Conservation (phyloP, 1,139 yeast genomes). For the Magnusiomyces clavatus region DNA sequence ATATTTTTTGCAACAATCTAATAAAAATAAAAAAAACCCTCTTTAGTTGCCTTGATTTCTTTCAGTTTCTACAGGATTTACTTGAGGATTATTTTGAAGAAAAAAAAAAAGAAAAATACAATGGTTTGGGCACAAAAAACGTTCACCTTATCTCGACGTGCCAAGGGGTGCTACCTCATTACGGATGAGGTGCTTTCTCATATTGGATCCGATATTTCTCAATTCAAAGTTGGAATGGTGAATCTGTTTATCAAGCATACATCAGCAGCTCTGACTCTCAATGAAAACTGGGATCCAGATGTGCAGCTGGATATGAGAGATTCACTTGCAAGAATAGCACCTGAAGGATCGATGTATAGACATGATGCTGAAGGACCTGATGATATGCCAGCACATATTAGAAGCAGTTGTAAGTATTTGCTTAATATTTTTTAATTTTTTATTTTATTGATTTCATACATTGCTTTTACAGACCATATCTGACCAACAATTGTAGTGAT, state of each 20-base stretch:
- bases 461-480: slow-evolving; percentile 8
- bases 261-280: slow-evolving; percentile 65
- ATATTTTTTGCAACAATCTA: neutral
- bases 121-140: slow-evolving; percentile 37
- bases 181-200: slow-evolving; percentile 53
- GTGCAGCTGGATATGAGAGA: slow-evolving; percentile 62
- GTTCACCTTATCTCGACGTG: slow-evolving; percentile 48
- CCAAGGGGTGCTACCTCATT: slow-evolving; percentile 63
- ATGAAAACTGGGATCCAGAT: slow-evolving; percentile 76
- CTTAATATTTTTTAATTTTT: too few relatives aligned
- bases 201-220: slow-evolving; percentile 48
- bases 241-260: slow-evolving; percentile 71
- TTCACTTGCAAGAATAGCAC: slow-evolving; percentile 57
- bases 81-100: too few relatives aligned
- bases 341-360: slow-evolving; percentile 55
- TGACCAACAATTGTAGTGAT: slow-evolving; percentile 32
- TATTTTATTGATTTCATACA: neutral
- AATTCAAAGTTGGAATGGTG: slow-evolving; percentile 55
- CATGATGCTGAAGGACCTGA: slow-evolving; percentile 73
- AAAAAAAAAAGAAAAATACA: neutral
- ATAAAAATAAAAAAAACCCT: neutral
- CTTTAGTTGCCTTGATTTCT: neutral
- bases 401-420: slow-evolving; percentile 39
- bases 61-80: neutral
- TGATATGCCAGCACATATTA: slow-evolving; percentile 78